Base-by-base conservation (phyloP, 1,139 yeast genomes). In the Geotrichum carabidarum region DNA sequence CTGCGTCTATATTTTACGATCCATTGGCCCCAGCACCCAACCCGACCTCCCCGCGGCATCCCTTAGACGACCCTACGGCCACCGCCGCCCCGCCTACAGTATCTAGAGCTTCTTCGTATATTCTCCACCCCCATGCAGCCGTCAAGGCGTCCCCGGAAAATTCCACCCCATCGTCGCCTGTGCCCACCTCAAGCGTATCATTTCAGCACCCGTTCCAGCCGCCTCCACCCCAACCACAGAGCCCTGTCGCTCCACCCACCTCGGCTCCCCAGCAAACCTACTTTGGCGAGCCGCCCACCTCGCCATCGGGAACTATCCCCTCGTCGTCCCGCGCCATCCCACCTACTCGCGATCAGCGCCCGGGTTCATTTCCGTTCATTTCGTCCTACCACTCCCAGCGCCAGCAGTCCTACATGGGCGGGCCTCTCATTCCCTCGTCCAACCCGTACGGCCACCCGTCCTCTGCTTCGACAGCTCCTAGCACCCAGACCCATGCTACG, bases 291-390 rank as follows among this genome's bases (percentile, higher is more conserved):
- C 54, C 42, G 22, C 50, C 46, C 34, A 36, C 52, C 27, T 45
- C 54, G 36, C 52, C 58, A 5, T 42, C 50, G 22, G 31, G 51
- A 22, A 32, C 40, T 12, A 40, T 42, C 27, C 15, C 42, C 22
- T 34, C 53, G n/a, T 52, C 30, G 18, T 12, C 42, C 18, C 56
- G 43, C 11, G 40, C 43, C 37, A 52, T 42, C 22, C 65, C 63
- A 11, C 64, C 63, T 12, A 42, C 62, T 4, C 58, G 68, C 32
- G 67, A 65, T 42, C 67, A 64, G 51, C 64, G 68, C 5, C 67
- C 68, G 0, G 68, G 68, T 3, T 65, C 68, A 14, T 64, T 63
- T 56, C 69, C 69, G 1, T 54, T 63, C 45, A 58, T 57, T 9
- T 50, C 58, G 9, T 47, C 53, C 32, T 56, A 55, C 35, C 55